phyloP scores from a whole-genome alignment of 2,329 filamentous ascomycete species.

The Talaromyces funiculosus region DNA sequence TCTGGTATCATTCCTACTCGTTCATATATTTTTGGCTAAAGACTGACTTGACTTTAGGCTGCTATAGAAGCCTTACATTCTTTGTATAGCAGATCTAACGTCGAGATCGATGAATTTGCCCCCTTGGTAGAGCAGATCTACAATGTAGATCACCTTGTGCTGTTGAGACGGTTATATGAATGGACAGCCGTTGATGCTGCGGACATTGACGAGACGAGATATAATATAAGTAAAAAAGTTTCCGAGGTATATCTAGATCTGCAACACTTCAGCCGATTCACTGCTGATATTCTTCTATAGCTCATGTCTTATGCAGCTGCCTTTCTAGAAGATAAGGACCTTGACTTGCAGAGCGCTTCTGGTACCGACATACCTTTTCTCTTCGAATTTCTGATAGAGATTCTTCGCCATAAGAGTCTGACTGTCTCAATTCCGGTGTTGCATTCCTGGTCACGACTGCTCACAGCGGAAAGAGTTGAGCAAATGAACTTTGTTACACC shows the following conservation, averaged over 20 bases:
- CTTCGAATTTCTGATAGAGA: conserved; percentile 69
- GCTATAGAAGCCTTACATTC: conserved; percentile 78
- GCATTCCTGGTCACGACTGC: conserved; percentile 79
- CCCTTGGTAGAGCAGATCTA: conserved; percentile 76
- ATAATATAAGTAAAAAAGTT: conserved; percentile 86
- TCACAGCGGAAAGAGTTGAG: conserved; percentile 66
- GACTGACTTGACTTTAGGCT: conserved; percentile 47
- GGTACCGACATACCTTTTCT: conserved; percentile 66
- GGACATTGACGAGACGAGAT: conserved; percentile 85
- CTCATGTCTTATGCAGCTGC: conserved; percentile 79
- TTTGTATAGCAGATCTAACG: conserved; percentile 68
- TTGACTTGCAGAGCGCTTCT: conserved; percentile 52
- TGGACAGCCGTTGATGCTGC: conserved; percentile 75
- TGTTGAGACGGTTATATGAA: conserved; percentile 68
- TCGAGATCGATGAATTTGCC: conserved; percentile 71
- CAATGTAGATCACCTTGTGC: conserved; percentile 60
- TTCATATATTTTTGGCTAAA: not conserved
- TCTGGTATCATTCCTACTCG: conserved; percentile 50
- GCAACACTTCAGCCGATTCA: not conserved
- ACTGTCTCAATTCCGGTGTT: conserved; percentile 90
- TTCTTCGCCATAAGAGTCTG: conserved; percentile 79
- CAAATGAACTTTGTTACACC: conserved; percentile 52
- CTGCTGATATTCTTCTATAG: conserved; percentile 40
- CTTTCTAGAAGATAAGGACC: conserved; percentile 73
- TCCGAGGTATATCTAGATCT: conserved; percentile 61